Percentiles rank a stretch among this genome's conserved stretches.
These are phyloP conservation scores for Ramularia collo-cygni DNA, from an alignment of 2,329 filamentous ascomycete species.

Conservation along the genomic window DNA sequence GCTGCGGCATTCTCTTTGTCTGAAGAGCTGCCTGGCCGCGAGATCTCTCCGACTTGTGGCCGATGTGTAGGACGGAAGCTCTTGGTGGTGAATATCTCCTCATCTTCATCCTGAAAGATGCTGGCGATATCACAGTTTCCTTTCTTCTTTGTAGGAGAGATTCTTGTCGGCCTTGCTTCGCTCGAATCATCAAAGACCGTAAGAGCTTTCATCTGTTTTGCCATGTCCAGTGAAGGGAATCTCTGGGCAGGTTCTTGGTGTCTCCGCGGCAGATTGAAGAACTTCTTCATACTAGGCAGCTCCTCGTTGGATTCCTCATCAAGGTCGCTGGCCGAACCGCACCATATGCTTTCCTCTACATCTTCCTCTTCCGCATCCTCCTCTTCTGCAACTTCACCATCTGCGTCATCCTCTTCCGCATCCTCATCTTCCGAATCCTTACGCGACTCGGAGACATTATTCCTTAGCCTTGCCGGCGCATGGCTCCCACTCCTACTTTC, in stretches of 20 bases:
- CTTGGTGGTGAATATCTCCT: background rate
- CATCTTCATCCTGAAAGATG: background rate
- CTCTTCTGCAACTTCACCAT: constrained; percentile 28
- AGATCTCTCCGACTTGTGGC: background rate
- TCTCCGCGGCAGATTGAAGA: constrained; percentile 15
- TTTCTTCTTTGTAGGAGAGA: no score
- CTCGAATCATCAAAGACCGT: constrained; percentile 10
- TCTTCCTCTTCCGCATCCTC: constrained; percentile 10
- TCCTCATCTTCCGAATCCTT: constrained; percentile 10
- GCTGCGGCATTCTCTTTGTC: constrained; percentile 27
- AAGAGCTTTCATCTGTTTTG: constrained; percentile 13
- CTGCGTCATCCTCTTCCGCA: constrained; percentile 27
- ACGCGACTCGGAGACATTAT: no score
- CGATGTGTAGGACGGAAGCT: background rate
- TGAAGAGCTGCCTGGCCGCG: constrained; percentile 11
- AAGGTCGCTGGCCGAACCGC: constrained; percentile 22
- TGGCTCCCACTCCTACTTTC: constrained; percentile 2
- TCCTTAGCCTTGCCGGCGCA: no score
- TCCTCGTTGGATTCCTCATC: constrained; percentile 21
- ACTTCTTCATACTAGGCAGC: constrained; percentile 23
- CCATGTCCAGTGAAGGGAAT: constrained; percentile 2
- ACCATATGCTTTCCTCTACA: constrained; percentile 31
- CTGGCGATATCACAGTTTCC: background rate
- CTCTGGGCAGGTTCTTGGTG: constrained; percentile 1
- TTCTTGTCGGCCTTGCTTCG: background rate